Conservation (phyloP, 2,329 filamentous ascomycete species). For the Aspergillus ibericus region DNA sequence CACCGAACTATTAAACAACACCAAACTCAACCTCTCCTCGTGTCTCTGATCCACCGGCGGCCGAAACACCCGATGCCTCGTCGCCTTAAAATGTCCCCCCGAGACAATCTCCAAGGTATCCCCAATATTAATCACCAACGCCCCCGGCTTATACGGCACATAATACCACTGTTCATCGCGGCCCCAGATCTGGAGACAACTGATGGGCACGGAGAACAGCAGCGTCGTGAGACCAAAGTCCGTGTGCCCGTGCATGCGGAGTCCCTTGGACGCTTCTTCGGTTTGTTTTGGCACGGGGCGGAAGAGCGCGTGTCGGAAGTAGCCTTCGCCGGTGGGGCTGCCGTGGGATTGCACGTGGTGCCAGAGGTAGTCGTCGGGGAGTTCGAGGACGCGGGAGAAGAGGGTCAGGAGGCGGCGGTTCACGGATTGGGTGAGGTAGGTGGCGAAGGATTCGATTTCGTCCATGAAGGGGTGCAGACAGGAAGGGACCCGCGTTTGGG, state of each 20-base stretch:
- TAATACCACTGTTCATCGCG: constrained; percentile 50
- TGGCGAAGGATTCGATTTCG: constrained; percentile 49
- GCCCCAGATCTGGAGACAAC: constrained; percentile 50
- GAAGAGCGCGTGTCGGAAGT: constrained; percentile 50
- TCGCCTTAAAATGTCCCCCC: constrained; percentile 51
- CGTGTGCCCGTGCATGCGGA: constrained; percentile 50
- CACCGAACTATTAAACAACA: constrained; percentile 49
- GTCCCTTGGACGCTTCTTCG: constrained; percentile 37
- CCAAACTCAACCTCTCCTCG: constrained; percentile 34
- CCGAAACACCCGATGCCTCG: constrained; percentile 46
- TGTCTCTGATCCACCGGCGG: constrained; percentile 42
- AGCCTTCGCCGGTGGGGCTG: constrained; percentile 46
- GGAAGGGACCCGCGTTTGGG: constrained; percentile 42
- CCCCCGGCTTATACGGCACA: constrained; percentile 44
- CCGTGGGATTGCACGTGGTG: constrained; percentile 47
- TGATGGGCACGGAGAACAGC: constrained; percentile 50
- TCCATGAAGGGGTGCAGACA: constrained; percentile 54
- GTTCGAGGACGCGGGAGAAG: constrained; percentile 47
- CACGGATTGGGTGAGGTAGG: constrained; percentile 51
- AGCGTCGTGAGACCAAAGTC: constrained; percentile 51
- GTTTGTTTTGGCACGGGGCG: constrained; percentile 37
- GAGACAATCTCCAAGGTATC: constrained; percentile 49
- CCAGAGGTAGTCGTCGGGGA: constrained; percentile 49
- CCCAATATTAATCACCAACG: constrained; percentile 53
- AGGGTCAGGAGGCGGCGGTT: constrained; percentile 46